Base-by-base conservation (phyloP, 78 protist species). In the Dictyostelium firmibasis region DNA sequence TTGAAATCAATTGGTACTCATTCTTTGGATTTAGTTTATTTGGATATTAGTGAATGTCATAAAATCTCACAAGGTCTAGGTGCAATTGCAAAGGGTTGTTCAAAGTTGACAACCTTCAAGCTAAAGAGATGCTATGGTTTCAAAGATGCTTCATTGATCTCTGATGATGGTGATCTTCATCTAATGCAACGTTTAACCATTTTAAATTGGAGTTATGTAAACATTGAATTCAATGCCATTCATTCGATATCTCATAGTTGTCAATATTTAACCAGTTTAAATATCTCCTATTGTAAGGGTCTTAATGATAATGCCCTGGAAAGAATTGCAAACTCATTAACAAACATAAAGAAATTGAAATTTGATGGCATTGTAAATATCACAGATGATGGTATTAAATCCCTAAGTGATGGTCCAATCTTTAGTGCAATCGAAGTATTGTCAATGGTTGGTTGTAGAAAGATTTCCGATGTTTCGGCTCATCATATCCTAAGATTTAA, bases 31-130 rank as follows among this genome's bases (percentile, higher is more conserved):
- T 69, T 89, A 14, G 87, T 89, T 9, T 57, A 81, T 4, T 60
- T 89, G 38, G 94, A 89, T 50, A 89, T 89, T 43, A 81, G 87
- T 47, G 94, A 81, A 27, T 89, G 94, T 35, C 94, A 89, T 31
- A 89, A 89, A 60, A 89, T 89, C 18, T 81, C 87, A 1, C 64
- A 79, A 2, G 87, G 83, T 50, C 29, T 89, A 0, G 94, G 94
- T 5, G 50, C 78, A 23, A 78, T 89, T 75, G 75, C 87, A 62
- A 89, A 89, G 57, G 94, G 94, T 27, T 89, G 94, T 33, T 36
- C 94, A 4, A 89, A 89, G 29, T 53, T 89, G 1, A 81, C 84
- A 0, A 53, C 31, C 10, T 89, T 89, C 38, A 60, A 50, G 33
- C 57, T 89, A 13, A 31, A 85, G 31, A 38, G 94, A 25, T 89